These are phyloP conservation scores for Solanum okadae DNA, from an alignment of 257 asterid genomes.

Conservation along the genomic window DNA sequence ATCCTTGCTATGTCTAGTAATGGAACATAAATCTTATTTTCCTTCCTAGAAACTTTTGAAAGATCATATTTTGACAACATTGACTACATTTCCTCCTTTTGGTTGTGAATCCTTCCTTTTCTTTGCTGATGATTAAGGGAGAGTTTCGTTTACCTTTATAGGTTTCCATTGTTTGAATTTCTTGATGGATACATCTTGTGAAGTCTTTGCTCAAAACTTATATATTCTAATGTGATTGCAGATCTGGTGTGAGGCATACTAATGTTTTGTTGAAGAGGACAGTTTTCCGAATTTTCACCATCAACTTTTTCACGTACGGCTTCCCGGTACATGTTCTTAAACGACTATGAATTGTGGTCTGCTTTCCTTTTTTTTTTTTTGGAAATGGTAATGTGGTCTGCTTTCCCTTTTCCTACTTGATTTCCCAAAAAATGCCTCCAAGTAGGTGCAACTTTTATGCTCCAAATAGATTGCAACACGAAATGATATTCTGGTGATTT, in stretches of 20 bases:
- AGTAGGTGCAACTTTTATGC: neutral
- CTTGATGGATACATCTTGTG: neutral
- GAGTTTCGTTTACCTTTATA: neutral
- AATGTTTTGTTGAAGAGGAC: conserved; percentile 76
- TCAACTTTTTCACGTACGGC: conserved; percentile 98
- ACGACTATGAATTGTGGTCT: conserved; percentile 4
- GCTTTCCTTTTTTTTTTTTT: neutral
- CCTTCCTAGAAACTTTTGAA: neutral
- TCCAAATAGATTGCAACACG: neutral
- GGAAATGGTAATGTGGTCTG: neutral
- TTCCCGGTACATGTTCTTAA: conserved; percentile 66
- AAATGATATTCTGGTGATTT: neutral
- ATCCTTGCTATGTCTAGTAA: neutral
- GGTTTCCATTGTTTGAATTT: neutral
- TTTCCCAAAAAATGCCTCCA: neutral
- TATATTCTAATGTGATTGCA: conserved; percentile 11
- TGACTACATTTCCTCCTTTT: neutral
- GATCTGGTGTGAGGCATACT: conserved; percentile 97
- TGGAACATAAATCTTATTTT: neutral
- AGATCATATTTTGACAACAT: neutral
- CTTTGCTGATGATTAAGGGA: neutral
- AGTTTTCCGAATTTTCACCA: conserved; percentile 79
- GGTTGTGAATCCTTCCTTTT: neutral
- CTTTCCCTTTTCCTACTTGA: conserved; percentile 1
- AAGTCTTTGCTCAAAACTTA: neutral